Conservation (phyloP, 2,329 filamentous ascomycete species). For the Ceratocystis papillata region DNA sequence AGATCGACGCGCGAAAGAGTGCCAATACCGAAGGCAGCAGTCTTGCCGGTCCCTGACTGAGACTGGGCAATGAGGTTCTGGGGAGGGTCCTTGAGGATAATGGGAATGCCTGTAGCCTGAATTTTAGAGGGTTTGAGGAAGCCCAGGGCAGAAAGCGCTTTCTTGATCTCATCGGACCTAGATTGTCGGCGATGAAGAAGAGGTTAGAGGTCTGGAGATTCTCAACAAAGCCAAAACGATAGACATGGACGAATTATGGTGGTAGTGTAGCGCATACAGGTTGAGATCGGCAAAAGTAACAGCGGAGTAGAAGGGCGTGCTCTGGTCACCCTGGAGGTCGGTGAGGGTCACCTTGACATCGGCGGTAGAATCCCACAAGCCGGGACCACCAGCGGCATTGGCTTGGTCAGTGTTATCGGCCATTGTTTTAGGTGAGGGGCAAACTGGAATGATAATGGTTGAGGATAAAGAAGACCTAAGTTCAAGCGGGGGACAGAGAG, state of each 20-base stretch:
- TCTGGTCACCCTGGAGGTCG: slow-evolving; percentile 74
- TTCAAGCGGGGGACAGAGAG: not conserved
- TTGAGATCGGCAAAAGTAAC: slow-evolving; percentile 76
- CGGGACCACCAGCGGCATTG: slow-evolving; percentile 40
- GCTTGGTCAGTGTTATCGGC: slow-evolving; percentile 32
- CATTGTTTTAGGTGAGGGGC: slow-evolving; percentile 23
- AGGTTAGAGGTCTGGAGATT: slow-evolving; percentile 17
- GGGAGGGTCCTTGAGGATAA: slow-evolving; percentile 78
- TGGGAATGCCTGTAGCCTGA: slow-evolving; percentile 83
- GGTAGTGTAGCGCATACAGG: slow-evolving; percentile 46
- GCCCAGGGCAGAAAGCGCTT: slow-evolving; percentile 68
- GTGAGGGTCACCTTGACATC: slow-evolving; percentile 88
- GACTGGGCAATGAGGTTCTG: slow-evolving; percentile 95
- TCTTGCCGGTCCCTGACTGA: slow-evolving; percentile 98
- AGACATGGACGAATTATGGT: not conserved
- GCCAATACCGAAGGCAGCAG: slow-evolving; percentile 88
- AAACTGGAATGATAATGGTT: slow-evolving; percentile 24
- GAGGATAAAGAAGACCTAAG: slow-evolving; percentile 24
- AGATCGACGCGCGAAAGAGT: slow-evolving; percentile 80
- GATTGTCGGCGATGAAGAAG: not conserved
- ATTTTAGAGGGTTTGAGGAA: slow-evolving; percentile 97
- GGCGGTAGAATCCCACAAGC: slow-evolving; percentile 60
- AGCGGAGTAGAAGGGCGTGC: slow-evolving; percentile 78
- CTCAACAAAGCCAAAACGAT: not conserved
- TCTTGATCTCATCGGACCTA: slow-evolving; percentile 49